phyloP scores from a whole-genome alignment of 192 early-diverging fungal species.

The Mortierella hygrophila region DNA sequence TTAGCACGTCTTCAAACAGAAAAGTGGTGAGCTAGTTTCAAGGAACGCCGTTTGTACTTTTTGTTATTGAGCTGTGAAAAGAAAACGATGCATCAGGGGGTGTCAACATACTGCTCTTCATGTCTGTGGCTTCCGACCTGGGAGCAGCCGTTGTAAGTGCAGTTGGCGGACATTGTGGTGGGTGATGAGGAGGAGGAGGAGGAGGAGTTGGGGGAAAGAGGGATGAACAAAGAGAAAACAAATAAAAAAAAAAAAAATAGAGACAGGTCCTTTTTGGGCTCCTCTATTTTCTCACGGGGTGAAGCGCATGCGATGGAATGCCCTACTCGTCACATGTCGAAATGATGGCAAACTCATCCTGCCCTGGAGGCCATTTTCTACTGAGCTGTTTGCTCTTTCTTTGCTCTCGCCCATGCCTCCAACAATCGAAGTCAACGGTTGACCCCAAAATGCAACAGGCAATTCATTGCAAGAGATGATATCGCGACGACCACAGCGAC shows the following conservation, averaged over 20 bases:
- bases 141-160: constrained; percentile 34
- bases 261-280: background rate
- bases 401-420: too few relatives aligned
- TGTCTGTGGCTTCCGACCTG: constrained; percentile 53
- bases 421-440: too few relatives aligned
- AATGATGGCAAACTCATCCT: background rate
- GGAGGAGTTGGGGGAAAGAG: background rate
- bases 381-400: background rate
- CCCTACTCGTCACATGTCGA: background rate
- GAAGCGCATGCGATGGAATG: background rate
- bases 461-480: too few relatives aligned
- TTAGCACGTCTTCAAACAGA: background rate
- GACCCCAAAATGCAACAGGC: too few relatives aligned
- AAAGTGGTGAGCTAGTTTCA: background rate
- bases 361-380: background rate
- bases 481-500: too few relatives aligned
- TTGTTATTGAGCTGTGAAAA: background rate
- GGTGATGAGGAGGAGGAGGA: constrained; percentile 2
- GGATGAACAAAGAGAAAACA: constrained; percentile 10
- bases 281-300: background rate
- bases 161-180: constrained; percentile 17
- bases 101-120: constrained; percentile 50
- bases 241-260: constrained; percentile 1
- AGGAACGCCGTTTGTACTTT: background rate
- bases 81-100: background rate